Percentiles rank a stretch among this genome's conserved stretches.
Evolutionary conservation across 345 rosid species (phyloP).

Genomic region (Dovyalis caffra): DNA sequence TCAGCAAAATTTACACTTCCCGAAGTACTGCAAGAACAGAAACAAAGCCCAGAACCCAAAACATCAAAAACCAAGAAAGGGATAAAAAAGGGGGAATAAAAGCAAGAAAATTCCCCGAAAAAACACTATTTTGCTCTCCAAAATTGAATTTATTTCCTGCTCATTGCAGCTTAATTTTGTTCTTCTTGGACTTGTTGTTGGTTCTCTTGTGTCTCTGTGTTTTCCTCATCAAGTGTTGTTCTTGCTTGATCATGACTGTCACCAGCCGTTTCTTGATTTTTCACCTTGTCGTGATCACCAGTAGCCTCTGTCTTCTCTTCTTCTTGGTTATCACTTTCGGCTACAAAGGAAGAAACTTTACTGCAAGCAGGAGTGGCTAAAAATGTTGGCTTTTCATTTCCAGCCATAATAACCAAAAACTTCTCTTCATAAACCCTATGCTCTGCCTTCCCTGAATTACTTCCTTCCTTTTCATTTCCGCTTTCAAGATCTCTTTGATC

Average conservation of each 20-base stretch:
- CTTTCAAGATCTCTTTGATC: conserved; percentile 11
- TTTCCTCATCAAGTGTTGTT: not conserved
- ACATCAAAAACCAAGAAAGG: not conserved
- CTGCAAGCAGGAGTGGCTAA: conserved; percentile 29
- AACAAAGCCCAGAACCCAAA: too few relatives aligned
- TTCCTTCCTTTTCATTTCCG: conserved; percentile 10
- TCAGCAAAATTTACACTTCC: conserved; percentile 49
- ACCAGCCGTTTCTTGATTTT: conserved; percentile 12
- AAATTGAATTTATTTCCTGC: not conserved
- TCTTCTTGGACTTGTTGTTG: not conserved
- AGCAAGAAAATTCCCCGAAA: not conserved
- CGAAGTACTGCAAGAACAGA: conserved; percentile 16
- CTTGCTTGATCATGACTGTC: conserved; percentile 8
- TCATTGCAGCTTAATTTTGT: not conserved
- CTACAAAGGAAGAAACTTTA: conserved; percentile 38
- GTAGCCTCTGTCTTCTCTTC: conserved; percentile 20
- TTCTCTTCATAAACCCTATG: conserved; percentile 20
- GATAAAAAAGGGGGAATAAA: not conserved
- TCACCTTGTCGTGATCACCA: conserved; percentile 40
- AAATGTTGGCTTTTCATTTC: conserved; percentile 27
- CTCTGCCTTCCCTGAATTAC: not conserved
- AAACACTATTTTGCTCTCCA: not conserved
- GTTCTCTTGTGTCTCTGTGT: conserved; percentile 7
- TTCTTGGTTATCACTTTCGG: conserved; percentile 23
- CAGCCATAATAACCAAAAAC: conserved; percentile 34